Evolutionary conservation across 352 stramenopile species (phyloP).

Genomic region (Thalassiosira exigua): DNA sequence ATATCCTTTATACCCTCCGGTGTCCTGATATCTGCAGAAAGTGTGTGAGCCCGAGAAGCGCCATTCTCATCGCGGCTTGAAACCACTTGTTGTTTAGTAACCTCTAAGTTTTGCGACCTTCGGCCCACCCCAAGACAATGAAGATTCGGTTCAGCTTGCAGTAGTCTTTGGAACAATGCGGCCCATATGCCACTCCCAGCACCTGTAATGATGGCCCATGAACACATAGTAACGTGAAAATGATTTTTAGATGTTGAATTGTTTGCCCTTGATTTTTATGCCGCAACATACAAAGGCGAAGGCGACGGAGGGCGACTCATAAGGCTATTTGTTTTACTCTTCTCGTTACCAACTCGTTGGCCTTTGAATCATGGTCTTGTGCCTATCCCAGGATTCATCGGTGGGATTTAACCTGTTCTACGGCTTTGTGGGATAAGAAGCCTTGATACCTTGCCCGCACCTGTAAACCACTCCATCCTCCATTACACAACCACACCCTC

Average conservation of each 20-base stretch:
- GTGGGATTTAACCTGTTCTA: too few species aligned
- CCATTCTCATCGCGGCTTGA: background rate
- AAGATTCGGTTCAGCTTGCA: slow-evolving; percentile 28
- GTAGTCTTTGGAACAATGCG: slow-evolving; percentile 34
- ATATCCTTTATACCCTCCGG: slow-evolving; percentile 43
- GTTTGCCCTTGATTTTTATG: background rate
- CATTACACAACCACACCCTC: too few species aligned
- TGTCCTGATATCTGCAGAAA: slow-evolving; percentile 47
- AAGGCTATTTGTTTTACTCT: slow-evolving; percentile 3
- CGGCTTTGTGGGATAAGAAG: too few species aligned
- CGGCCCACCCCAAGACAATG: slow-evolving; percentile 42
- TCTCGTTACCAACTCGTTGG: background rate
- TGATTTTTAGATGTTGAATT: background rate
- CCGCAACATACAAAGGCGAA: background rate
- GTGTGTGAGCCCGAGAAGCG: slow-evolving; percentile 10
- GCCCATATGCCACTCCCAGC: slow-evolving; percentile 39
- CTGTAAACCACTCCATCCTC: too few species aligned
- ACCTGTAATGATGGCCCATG: slow-evolving; percentile 53
- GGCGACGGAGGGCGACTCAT: background rate
- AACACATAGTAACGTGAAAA: background rate
- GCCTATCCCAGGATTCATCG: too few species aligned
- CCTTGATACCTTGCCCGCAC: too few species aligned
- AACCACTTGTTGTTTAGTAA: slow-evolving; percentile 7
- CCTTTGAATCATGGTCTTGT: too few species aligned
- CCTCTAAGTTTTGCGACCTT: slow-evolving; percentile 14